Evolutionary conservation across 805 yeast genomes (phyloP), one percentile per base, ranked within the genome.

Genomic region (Saturnispora zaruensis): DNA sequence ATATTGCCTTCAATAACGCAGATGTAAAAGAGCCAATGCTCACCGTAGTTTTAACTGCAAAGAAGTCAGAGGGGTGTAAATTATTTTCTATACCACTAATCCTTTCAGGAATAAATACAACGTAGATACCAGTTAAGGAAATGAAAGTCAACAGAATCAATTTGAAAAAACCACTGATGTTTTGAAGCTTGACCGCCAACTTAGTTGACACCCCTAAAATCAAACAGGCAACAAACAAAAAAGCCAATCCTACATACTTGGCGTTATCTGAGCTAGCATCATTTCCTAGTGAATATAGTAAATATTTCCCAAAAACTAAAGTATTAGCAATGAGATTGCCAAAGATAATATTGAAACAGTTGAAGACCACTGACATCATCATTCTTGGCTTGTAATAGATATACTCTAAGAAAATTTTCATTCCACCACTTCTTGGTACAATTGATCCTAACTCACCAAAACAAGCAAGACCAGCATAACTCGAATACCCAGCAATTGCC

Each of bases 371-470:
- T 34, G 78, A 73, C 46, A 73, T 70, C 54, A 77, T 57, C 68
- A 78, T 68, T 46, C 66, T 69, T 0, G 93, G 95, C 52, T 66
- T 75, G 45, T 74, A 73, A 60, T 80, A 85, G 20, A 83, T 77
- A 53, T 75, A 78, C 59, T 84, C 91, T 50, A 85, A 63, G 54
- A 85, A 85, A 20, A 79, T 81, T 59, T 85, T 85, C 38, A 82
- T 76, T 0, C 91, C 95, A 3, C 95, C 93, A 52, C 82, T 80
- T 56, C 84, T 68, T 0, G 91, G 89, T 8, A 84, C 69, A 59
- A 82, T 71, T 7, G 84, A 75, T 0, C 91, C 93, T 50, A 84
- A 64, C 59, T 85, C 91, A 48, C 85, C 63, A 60, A 75, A 85
- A 41, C 84, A 75, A 58, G 72, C 79, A 21, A 84, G 63, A 0